phyloP scores from a whole-genome alignment of 2,329 filamentous ascomycete species.

The Fusarium hainanense region DNA sequence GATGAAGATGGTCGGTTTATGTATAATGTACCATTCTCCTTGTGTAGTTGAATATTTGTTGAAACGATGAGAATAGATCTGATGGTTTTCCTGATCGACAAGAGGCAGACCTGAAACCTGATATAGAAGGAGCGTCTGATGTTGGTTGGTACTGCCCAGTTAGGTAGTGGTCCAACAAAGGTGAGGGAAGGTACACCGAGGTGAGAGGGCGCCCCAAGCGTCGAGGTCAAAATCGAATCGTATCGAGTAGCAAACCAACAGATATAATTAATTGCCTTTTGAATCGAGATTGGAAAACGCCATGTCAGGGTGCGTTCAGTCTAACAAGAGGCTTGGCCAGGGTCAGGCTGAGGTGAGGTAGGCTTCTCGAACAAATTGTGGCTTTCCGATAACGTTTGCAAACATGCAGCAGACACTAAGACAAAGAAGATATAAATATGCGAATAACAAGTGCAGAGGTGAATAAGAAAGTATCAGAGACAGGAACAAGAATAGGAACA shows the following conservation, averaged over 20 bases:
- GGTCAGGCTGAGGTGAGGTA: neutral
- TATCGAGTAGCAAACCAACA: neutral
- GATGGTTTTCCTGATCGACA: neutral
- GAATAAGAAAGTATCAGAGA: neutral
- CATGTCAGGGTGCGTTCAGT: neutral
- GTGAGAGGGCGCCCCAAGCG: neutral
- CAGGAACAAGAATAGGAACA: slow-evolving; percentile 7
- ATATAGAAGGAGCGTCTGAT: slow-evolving; percentile 23
- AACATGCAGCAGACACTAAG: neutral
- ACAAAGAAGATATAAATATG: neutral
- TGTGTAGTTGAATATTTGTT: neutral
- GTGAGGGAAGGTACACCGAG: neutral
- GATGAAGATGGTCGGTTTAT: slow-evolving; percentile 4
- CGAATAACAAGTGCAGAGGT: neutral
- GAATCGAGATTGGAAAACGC: neutral
- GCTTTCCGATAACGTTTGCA: slow-evolving; percentile 2
- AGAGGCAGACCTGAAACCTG: neutral
- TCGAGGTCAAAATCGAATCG: neutral
- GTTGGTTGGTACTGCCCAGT: slow-evolving; percentile 4
- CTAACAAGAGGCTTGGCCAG: neutral
- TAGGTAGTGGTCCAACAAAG: neutral
- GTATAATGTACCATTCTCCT: slow-evolving; percentile 26
- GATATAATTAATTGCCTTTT: neutral
- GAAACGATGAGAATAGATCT: neutral
- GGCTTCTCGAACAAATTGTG: neutral